phyloP scores from a whole-genome alignment of 148 eudicot genomes.

The Nyssa sinensis region DNA sequence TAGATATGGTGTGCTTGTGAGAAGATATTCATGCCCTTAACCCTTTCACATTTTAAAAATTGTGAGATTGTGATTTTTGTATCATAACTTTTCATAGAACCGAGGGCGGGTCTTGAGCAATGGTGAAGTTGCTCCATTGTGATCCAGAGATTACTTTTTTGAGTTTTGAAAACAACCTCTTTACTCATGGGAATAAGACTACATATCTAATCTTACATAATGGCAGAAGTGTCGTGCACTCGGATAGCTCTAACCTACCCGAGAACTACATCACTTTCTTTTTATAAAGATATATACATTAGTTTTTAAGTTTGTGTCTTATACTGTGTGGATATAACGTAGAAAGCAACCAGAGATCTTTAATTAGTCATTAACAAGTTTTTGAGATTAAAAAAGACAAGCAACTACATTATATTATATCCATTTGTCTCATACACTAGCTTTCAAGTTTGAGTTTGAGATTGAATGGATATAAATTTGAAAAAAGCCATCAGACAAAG shows the following conservation, averaged over 20 bases:
- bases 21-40: background rate
- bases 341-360: background rate
- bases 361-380: background rate
- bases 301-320: background rate
- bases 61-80: background rate
- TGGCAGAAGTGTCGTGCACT: too few species aligned
- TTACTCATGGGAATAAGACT: too few species aligned
- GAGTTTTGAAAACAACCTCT: too few species aligned
- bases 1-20: background rate
- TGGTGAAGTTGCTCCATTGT: too few species aligned
- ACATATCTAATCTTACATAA: too few species aligned
- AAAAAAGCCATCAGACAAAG: background rate
- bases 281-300: too few species aligned
- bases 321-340: background rate
- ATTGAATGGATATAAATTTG: background rate
- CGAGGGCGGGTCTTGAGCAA: too few species aligned
- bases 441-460: background rate
- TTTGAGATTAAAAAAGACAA: background rate
- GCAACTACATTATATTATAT: conserved; percentile 4
- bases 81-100: too few species aligned
- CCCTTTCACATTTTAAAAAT: background rate
- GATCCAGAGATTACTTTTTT: too few species aligned
- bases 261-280: background rate
- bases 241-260: too few species aligned
- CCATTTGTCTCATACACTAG: background rate